Conservation (phyloP, 1,284 basidiomycete genomes). For the Boletus semigastroideus region DNA sequence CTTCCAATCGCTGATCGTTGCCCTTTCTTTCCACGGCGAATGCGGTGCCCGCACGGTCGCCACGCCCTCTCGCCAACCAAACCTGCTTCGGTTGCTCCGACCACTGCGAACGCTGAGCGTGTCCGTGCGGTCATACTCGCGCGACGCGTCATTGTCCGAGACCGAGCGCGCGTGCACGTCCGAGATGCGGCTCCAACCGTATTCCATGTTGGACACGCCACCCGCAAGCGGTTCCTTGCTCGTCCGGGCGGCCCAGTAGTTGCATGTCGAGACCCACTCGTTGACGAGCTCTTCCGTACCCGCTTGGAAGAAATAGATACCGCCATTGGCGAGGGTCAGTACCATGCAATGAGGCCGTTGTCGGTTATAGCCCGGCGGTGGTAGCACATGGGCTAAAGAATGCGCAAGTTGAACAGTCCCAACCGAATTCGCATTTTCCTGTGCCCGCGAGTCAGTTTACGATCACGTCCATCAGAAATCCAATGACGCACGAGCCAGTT, state of each 20-base stretch:
- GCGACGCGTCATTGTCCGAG: slow-evolving; percentile 55
- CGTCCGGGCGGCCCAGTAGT: slow-evolving; percentile 95
- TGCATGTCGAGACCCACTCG: slow-evolving; percentile 98
- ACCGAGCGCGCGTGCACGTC: slow-evolving; percentile 57
- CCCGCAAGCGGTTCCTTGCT: slow-evolving; percentile 93
- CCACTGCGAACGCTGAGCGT: slow-evolving; percentile 68
- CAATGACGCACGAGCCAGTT: slow-evolving; percentile 86
- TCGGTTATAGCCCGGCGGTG: slow-evolving; percentile 89
- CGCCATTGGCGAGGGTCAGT: slow-evolving; percentile 85
- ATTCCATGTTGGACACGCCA: slow-evolving; percentile 98
- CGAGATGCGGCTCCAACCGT: slow-evolving; percentile 88
- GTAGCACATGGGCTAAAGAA: slow-evolving; percentile 83
- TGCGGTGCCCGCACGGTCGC: slow-evolving; percentile 59
- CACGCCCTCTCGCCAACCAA: slow-evolving; percentile 64
- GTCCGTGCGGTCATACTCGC: slow-evolving; percentile 56
- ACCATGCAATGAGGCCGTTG: slow-evolving; percentile 94
- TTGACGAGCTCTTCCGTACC: slow-evolving; percentile 96
- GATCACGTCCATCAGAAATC: background rate
- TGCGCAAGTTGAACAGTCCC: slow-evolving; percentile 85
- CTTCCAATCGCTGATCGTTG: slow-evolving; percentile 94
- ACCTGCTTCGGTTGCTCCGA: slow-evolving; percentile 64
- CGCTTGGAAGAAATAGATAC: slow-evolving; percentile 95
- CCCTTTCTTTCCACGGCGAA: slow-evolving; percentile 74
- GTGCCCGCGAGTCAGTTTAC: background rate
- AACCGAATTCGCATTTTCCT: slow-evolving; percentile 84